Conservation (phyloP, 1,139 yeast species). For the Saccharomycopsis hybrid region DNA sequence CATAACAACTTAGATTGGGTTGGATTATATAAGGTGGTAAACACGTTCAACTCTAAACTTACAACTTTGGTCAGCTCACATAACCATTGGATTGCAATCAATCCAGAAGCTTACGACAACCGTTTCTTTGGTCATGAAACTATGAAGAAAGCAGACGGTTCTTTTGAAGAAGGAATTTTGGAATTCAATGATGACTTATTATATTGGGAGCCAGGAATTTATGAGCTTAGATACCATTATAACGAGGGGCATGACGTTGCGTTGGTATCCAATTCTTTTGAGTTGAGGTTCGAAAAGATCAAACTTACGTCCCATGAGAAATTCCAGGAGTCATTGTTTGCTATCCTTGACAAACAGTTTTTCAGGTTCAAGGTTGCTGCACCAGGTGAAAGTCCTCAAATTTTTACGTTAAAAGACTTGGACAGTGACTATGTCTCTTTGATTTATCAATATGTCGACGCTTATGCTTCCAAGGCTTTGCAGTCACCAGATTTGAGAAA, state of each 20-base stretch:
- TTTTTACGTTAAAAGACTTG: conserved; percentile 5
- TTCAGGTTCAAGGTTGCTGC: no score
- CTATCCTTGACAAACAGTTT: no score
- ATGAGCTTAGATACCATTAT: conserved; percentile 71
- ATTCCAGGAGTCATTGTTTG: neutral
- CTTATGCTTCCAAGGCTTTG: conserved; percentile 7
- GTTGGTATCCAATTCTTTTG: conserved; percentile 65
- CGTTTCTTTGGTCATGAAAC: conserved; percentile 15
- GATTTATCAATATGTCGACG: conserved; percentile 12
- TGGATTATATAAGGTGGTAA: conserved; percentile 64
- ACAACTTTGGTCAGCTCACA: conserved; percentile 58
- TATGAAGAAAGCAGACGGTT: neutral
- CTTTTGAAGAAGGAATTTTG: conserved; percentile 41
- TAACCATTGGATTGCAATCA: conserved; percentile 64
- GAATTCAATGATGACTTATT: conserved; percentile 45
- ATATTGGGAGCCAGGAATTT: conserved; percentile 67
- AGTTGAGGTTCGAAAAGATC: conserved; percentile 42
- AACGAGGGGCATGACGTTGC: conserved; percentile 68
- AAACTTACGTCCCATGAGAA: conserved; percentile 22
- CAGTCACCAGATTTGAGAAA: conserved; percentile 8
- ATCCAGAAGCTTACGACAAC: conserved; percentile 29
- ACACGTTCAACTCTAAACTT: conserved; percentile 52
- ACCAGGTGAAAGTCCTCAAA: no score
- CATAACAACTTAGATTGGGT: conserved; percentile 60
- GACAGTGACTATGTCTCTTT: conserved; percentile 8